Conservation (phyloP, 2,329 filamentous ascomycete genomes). For the Leptodontidium sp. region DNA sequence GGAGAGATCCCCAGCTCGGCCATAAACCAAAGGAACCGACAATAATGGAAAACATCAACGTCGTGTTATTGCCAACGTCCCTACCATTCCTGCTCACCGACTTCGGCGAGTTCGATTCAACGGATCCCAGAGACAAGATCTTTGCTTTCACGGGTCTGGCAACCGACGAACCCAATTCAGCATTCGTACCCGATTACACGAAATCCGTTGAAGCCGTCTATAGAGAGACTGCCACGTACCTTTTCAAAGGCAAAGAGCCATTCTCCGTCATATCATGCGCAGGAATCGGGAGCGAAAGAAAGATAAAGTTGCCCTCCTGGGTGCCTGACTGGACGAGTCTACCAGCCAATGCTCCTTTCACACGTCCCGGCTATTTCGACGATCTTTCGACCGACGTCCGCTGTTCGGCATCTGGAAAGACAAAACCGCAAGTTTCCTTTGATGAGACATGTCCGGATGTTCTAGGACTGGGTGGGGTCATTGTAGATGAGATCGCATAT, state of each 20-base stretch:
- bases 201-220: not conserved
- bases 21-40: not conserved
- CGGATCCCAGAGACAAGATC: conserved; percentile 1
- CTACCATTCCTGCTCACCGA: not conserved
- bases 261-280: not conserved
- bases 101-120: not conserved
- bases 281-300: not conserved
- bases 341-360: not conserved
- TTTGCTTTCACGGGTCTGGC: conserved; percentile 1
- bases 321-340: not conserved
- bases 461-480: not conserved
- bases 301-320: not conserved
- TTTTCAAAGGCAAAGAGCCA: not conserved
- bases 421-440: not conserved
- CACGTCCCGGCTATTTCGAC: not conserved
- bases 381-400: not conserved
- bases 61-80: not conserved
- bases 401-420: not conserved
- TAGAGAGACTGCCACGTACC: not conserved
- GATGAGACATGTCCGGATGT: not conserved
- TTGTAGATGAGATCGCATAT: not conserved
- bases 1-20: not conserved
- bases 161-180: not conserved
- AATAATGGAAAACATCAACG: not conserved
- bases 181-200: not conserved